These are phyloP conservation scores for Candida nemodendra DNA, from an alignment of 805 yeast species.

Conservation along the genomic window DNA sequence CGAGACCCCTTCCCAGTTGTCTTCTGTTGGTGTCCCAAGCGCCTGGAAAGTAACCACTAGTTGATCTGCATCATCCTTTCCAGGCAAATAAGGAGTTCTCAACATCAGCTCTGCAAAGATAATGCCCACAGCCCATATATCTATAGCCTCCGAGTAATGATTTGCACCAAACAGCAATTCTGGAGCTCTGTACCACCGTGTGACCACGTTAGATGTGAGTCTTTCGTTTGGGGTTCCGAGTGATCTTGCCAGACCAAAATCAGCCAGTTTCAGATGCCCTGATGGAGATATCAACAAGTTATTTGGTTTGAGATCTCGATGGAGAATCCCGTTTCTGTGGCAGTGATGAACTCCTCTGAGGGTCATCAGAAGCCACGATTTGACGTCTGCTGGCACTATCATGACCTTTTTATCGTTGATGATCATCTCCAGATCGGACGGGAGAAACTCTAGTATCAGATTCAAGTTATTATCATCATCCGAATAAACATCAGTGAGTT, in stretches of 20 bases:
- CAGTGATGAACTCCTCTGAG: conserved; percentile 93
- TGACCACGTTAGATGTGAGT: conserved; percentile 90
- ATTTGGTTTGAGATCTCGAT: conserved; percentile 91
- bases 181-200: conserved; percentile 98
- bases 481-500: conserved; percentile 82
- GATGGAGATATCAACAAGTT: conserved; percentile 82
- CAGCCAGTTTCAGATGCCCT: conserved; percentile 91
- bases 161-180: conserved; percentile 86
- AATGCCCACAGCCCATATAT: conserved; percentile 95
- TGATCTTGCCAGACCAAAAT: conserved; percentile 93
- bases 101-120: conserved; percentile 96
- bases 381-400: conserved; percentile 83
- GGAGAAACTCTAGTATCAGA: conserved; percentile 88
- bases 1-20: conserved; percentile 87
- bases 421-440: conserved; percentile 86
- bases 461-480: conserved; percentile 62
- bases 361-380: conserved; percentile 93
- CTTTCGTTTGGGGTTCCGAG: conserved; percentile 74
- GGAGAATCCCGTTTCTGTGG: conserved; percentile 86
- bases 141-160: conserved; percentile 87
- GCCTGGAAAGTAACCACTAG: conserved; percentile 92
- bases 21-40: conserved; percentile 92
- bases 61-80: conserved; percentile 86
- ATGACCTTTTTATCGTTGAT: conserved; percentile 76
- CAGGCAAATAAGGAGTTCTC: conserved; percentile 93